Evolutionary conservation across 495 filamentous ascomycete species (phyloP), one percentile per base, ranked within the genome.

Genomic region (Lepraria neglecta): DNA sequence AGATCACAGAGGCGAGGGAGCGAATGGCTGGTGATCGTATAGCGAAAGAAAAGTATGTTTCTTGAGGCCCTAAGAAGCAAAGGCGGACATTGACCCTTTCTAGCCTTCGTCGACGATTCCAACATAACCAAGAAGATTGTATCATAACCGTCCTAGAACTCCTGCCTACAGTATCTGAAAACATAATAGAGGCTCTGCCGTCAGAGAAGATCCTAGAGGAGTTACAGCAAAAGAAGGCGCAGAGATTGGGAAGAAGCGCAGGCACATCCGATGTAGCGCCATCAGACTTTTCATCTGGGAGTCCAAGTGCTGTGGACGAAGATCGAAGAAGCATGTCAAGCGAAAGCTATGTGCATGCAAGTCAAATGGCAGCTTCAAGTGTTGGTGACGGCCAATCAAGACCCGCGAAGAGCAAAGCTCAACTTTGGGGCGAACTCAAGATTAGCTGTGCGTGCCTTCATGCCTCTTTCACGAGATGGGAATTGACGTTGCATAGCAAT

Each of bases 61-160:
- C 28, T 17, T 46, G 31, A 12, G 6, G 17, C 17, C 44, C 59
- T n/a, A 40, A 44, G 28, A 44, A 19, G 17, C 3, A 12, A n/a
- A 15, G 44, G 19, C 51, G 21, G 31, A 54, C 44, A 61, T 54
- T 65, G 59, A 62, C 30, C 2, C n/a, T n/a, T 35, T 11, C 21
- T n/a, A 97, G 94, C 74, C 79, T 98, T 65, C 89, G 91, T 51
- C 87, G 94, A 59, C 87, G 94, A 65, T 98, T 98, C 77, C 89
- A 97, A 72, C 94, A 97, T 72, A 97, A 98, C 69, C 94, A 98
- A 67, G 92, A 95, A 71, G 95, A 97, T 74, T 98, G 94, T 73
- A 96, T 91, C 51, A 95, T 90, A 72, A 98, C 94, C n/a, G 90
- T 97, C 28, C 86, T 96, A 17, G 94, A 90, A n/a, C 79, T 98